phyloP scores from a whole-genome alignment of 2,329 filamentous ascomycete genomes.

The Atkinsonella hypoxylon region DNA sequence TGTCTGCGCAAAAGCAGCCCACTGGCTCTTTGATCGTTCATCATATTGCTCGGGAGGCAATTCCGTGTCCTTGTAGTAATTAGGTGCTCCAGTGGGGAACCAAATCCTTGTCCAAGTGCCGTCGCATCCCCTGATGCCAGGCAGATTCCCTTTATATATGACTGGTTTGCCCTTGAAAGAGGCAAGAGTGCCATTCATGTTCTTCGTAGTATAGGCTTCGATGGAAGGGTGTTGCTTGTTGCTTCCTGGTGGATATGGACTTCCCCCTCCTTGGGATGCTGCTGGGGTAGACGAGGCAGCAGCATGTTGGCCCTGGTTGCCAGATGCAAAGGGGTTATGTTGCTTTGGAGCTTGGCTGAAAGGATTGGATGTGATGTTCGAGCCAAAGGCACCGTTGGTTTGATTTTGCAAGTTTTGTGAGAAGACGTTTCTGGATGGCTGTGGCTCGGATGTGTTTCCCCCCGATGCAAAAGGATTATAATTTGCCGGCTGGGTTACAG shows the following conservation, averaged over 20 bases:
- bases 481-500: constrained; percentile 3
- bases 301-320: constrained; percentile 7
- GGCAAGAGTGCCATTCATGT: constrained; percentile 32
- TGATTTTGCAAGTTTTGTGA: constrained; percentile 3
- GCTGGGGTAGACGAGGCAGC: constrained; percentile 5
- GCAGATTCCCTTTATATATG: constrained; percentile 37
- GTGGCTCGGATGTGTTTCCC: constrained; percentile 8
- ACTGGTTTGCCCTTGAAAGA: constrained; percentile 55
- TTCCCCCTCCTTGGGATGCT: constrained; percentile 5
- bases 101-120: constrained; percentile 54
- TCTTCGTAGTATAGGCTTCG: constrained; percentile 30
- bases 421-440: constrained; percentile 15
- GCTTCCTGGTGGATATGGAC: constrained; percentile 33
- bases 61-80: constrained; percentile 52
- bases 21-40: constrained; percentile 48
- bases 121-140: constrained; percentile 38
- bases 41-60: constrained; percentile 44
- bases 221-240: constrained; percentile 31
- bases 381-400: constrained; percentile 13
- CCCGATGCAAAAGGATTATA: constrained; percentile 17
- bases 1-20: constrained; percentile 49
- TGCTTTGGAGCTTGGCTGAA: constrained; percentile 14
- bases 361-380: constrained; percentile 7
- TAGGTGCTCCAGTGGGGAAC: constrained; percentile 60
- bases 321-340: constrained; percentile 16